Evolutionary conservation across 495 filamentous ascomycete genomes (phyloP).

Genomic region (Chaetomium cochliodes): DNA sequence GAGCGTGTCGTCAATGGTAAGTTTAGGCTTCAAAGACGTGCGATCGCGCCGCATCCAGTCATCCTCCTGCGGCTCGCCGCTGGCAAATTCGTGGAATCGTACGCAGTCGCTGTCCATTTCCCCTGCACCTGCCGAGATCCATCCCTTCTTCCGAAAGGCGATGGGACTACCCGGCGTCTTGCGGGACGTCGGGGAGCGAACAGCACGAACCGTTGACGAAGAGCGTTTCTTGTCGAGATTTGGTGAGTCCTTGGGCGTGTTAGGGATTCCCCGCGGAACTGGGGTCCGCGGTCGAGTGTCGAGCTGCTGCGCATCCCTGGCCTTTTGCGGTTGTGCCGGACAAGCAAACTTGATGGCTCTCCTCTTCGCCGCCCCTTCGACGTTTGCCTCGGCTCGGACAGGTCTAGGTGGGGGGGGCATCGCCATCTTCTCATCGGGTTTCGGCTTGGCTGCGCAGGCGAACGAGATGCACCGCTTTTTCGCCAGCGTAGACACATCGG

Average conservation of each 20-base stretch:
- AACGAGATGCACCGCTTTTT: conserved; percentile 89
- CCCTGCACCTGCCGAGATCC: conserved; percentile 48
- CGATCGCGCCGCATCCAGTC: conserved; percentile 76
- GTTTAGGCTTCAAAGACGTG: conserved; percentile 58
- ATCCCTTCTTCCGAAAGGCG: conserved; percentile 40
- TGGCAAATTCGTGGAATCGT: conserved; percentile 92
- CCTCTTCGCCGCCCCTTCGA: conserved; percentile 41
- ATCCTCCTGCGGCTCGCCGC: conserved; percentile 72
- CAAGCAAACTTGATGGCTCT: conserved; percentile 55
- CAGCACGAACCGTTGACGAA: conserved; percentile 48
- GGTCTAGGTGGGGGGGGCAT: conserved; percentile 32
- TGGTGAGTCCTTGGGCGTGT: conserved; percentile 32
- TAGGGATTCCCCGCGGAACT: conserved; percentile 24
- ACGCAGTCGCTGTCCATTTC: conserved; percentile 66
- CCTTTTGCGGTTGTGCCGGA: conserved; percentile 24
- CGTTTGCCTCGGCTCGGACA: conserved; percentile 24
- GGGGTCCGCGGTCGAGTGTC: conserved; percentile 26
- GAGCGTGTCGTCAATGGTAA: conserved; percentile 87
- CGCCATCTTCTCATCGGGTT: conserved; percentile 31
- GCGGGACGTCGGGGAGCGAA: conserved; percentile 48
- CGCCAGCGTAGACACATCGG: conserved; percentile 37
- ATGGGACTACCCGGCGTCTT: conserved; percentile 39
- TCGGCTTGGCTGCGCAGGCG: conserved; percentile 64
- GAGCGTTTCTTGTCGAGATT: conserved; percentile 43
- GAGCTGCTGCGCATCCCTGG: conserved; percentile 15